Base-by-base conservation (phyloP, 345 rosid genomes). In the Erucastrum elatum region DNA sequence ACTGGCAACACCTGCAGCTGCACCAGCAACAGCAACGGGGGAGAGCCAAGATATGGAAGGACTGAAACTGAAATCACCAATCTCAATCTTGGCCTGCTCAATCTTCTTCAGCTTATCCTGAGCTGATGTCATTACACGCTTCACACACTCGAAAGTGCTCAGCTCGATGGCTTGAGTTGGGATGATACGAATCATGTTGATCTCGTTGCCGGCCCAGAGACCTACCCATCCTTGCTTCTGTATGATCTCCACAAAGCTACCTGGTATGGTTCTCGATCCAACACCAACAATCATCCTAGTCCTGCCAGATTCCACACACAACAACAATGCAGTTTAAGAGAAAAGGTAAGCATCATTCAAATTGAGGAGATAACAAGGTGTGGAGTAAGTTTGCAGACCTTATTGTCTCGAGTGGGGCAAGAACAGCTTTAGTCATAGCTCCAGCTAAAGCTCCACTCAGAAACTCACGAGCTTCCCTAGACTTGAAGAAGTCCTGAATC, bases 281-380 rank as follows among this genome's bases (percentile, higher is more conserved):
- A 96, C 95, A 75, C 99, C 99, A 66, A 96, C 99, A 78, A 96
- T 87, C 97, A 96, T 93, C 82, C 96, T 91, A 13, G 99, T 93
- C 87, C 99, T 96, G 87, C 68, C 72, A 59, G 33, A 62, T 70
- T 80, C 67, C 68, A 70, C 30, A 51, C 64, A 80, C 3, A 80
- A 4, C 16, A 46, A 61, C 51, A 76, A 41, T 17, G 34, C 58
- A 66, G 13, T 39, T 29, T 21, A 8, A 58, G 55, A n/a, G n/a
- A n/a, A 44, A 12, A 4, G 21, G 2, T 16, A 49, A 37, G 30
- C 72, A 31, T 39, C 41, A 39, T 41, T n/a, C 35, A 39, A 0
- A 21, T 3, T 7, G 4, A 67, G 46, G 53, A 34, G 61, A 53
- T 6, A 0, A 21, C 64, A 70, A 63, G 64, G 64, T 31, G 12